Evolutionary conservation across 2,329 filamentous ascomycete genomes (phyloP), one percentile per base, ranked within the genome.

Genomic region (Metarhizium anisopliae): DNA sequence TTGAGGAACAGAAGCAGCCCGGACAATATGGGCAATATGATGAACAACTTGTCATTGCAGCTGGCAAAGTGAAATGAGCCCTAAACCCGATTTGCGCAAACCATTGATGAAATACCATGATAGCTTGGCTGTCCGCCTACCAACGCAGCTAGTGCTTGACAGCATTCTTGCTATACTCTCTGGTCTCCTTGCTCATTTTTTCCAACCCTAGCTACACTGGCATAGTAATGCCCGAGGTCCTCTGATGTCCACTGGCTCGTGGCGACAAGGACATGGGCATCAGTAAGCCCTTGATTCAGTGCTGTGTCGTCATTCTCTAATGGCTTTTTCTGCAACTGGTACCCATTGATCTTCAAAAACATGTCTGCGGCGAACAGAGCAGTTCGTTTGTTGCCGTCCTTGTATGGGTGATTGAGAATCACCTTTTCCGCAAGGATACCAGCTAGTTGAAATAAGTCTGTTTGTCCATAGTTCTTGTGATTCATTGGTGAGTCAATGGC

Each of bases 301-400:
- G 18, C 18, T 18, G 18, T 18, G 18, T 18, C 18, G 18, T 18
- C 18, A 18, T 18, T 52, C 6, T 20, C 53, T 40, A 43, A 49
- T 18, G 43, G 54, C 2, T 25, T 52, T 40, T 50, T 54, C 50
- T 58, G 58, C 2, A 64, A 25, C 43, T 57, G 58, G 49, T 62
- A 56, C 3, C 61, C 59, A 20, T 64, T 64, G 16, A 60, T 59
- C 47, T 60, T 59, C 3, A 64, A 52, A 40, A 63, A 61, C 61
- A 61, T 61, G 25, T 63, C 58, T 18, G 59, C 61, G 1, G 61
- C 60, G 1, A 42, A 55, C 1, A 63, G 57, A 36, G 60, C 53
- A n/a, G 51, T 58, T 47, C 59, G 43, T 43, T 63, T 64, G 49
- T 63, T 64, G 16, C 59, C 59, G 45, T 62, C 59, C 18, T 60